Conservation (phyloP, 106 monocot genomes). For the Phalaenopsis aphrodite region DNA sequence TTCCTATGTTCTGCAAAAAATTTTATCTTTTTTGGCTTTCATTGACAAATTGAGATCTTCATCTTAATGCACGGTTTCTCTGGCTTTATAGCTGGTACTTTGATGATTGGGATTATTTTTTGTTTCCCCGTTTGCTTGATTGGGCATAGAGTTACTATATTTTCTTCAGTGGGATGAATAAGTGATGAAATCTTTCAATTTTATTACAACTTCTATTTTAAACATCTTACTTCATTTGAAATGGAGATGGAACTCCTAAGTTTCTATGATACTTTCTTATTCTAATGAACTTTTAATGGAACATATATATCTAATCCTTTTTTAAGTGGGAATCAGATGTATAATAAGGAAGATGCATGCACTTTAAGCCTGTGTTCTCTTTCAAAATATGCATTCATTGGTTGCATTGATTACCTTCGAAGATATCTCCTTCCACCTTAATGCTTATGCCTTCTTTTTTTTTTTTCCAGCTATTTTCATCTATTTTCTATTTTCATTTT, state of each 20-base stretch:
- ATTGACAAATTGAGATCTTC: background rate
- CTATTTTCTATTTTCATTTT: too few relatives aligned
- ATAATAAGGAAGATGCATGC: background rate
- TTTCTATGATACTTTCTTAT: too few relatives aligned
- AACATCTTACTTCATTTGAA: too few relatives aligned
- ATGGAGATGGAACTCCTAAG: too few relatives aligned
- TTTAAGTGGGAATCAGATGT: background rate
- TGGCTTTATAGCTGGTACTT: background rate
- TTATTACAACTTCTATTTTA: background rate
- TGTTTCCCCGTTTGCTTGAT: background rate
- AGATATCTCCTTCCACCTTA: background rate
- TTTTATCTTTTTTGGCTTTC: background rate
- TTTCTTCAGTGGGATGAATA: background rate
- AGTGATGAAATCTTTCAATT: background rate
- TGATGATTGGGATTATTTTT: background rate
- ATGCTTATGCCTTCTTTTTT: background rate
- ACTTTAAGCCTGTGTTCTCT: background rate
- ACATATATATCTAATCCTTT: background rate
- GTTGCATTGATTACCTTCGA: background rate
- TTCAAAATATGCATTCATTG: background rate
- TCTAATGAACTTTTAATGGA: background rate
- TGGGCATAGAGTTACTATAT: background rate
- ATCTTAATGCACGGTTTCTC: background rate
- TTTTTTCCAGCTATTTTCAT: background rate
- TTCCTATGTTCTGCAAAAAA: background rate